Conservation (phyloP, 768 basidiomycete genomes). For the Daedalea quercina region DNA sequence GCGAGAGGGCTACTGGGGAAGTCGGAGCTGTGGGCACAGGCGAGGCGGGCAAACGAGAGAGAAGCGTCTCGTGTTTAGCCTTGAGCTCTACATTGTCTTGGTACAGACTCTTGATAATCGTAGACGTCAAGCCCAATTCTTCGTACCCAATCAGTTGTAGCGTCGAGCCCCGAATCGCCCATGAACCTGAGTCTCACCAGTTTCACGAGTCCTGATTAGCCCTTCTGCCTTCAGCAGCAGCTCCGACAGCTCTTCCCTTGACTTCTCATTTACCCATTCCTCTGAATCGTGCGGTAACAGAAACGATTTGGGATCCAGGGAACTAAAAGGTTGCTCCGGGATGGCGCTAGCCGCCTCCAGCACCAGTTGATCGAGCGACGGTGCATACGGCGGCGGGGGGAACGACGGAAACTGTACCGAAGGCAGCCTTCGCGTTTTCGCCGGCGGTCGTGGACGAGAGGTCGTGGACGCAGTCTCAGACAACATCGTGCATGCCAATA, state of each 20-base stretch:
- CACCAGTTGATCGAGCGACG: constrained; percentile 27
- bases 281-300: constrained; percentile 19
- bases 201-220: constrained; percentile 71
- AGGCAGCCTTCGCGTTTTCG: constrained; percentile 49
- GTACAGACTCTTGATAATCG: constrained; percentile 62
- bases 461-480: constrained; percentile 29
- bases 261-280: constrained; percentile 55
- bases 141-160: neutral
- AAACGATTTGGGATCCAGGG: constrained; percentile 2
- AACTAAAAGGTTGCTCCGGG: constrained; percentile 19
- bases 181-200: constrained; percentile 43
- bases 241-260: constrained; percentile 66
- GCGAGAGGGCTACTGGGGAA: constrained; percentile 10
- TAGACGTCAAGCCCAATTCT: constrained; percentile 67
- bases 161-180: neutral
- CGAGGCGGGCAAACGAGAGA: constrained; percentile 46
- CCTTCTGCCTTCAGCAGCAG: constrained; percentile 68
- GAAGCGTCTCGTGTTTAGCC: constrained; percentile 63
- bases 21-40: constrained; percentile 17
- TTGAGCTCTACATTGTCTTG: constrained; percentile 64
- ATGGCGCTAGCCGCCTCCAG: constrained; percentile 32
- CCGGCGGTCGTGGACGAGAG: constrained; percentile 65
- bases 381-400: constrained; percentile 56
- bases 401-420: constrained; percentile 21
- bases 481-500: constrained; percentile 22